Evolutionary conservation across 176 grass and related monocot genomes (phyloP).

Genomic region (Aegilops sharonensis): DNA sequence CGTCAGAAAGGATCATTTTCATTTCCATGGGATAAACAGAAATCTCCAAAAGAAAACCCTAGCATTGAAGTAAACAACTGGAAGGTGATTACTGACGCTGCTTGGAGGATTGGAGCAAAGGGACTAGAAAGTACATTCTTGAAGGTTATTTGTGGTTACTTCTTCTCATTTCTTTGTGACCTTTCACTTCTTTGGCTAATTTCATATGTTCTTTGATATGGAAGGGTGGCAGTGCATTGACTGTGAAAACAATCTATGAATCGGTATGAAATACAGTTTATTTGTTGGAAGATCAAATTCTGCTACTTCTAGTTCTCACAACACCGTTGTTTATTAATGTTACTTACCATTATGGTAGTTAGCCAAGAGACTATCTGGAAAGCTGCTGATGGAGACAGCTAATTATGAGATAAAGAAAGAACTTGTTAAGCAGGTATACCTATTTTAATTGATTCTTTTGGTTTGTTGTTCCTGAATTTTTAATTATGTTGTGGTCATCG

Average conservation of each 20-base stretch:
- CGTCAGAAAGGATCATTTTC: constrained; percentile 35
- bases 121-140: constrained; percentile 67
- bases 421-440: constrained; percentile 76
- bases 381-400: constrained; percentile 69
- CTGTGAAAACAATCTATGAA: constrained; percentile 72
- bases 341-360: constrained; percentile 59
- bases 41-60: constrained; percentile 46
- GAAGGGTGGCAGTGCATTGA: constrained; percentile 83
- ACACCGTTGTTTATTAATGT: constrained; percentile 22
- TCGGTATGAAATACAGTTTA: constrained; percentile 51
- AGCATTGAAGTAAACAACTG: constrained; percentile 68
- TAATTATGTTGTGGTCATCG: background rate
- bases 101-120: constrained; percentile 73
- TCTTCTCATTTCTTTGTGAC: background rate
- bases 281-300: background rate
- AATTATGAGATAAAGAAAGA: constrained; percentile 98
- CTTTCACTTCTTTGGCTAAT: constrained; percentile 26
- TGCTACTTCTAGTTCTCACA: constrained; percentile 19
- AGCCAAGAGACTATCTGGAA: constrained; percentile 83
- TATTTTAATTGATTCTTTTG: background rate
- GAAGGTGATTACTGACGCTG: constrained; percentile 58
- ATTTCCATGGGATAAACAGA: constrained; percentile 59
- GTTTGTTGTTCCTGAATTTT: background rate
- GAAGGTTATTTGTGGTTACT: constrained; percentile 54
- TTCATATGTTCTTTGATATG: constrained; percentile 20